Evolutionary conservation across 805 yeast species (phyloP), one percentile per base, ranked within the genome.

Genomic region (Lachancea mirantina): DNA sequence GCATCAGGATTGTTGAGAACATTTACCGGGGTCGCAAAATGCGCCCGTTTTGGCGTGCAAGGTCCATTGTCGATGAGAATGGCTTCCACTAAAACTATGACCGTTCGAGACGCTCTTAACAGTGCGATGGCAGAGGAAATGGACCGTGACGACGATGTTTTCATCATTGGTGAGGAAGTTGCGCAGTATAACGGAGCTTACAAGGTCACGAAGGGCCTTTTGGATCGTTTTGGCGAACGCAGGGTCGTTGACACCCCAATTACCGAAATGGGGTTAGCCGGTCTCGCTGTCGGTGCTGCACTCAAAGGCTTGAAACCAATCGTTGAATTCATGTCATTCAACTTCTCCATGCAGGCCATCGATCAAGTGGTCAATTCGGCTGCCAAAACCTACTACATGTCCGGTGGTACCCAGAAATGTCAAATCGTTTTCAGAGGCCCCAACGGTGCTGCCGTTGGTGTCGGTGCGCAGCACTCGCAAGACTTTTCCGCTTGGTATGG

Each of bases 391-490:
- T 85, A 78, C 65, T 92, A 92, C 72, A 92, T 92, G 99, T 84
- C 96, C 44, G 99, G 99, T 62, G 99, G 99, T 72, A 83, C 78
- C 43, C 96, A 88, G 67, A 89, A 89, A 43, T 88, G 96, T 72
- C 88, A 84, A 67, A 84, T 89, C 57, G 88, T 95, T 35, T 92
- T 92, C 74, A 81, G 99, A 68, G 99, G 99, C 55, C 97, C 99
- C 42, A 92, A 92, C 65, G 99, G 98, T 66, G 96, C 98, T 30
- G 96, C 98, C 49, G 96, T 96, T 30, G 97, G 97, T 76, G 98
- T 92, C 50, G 99, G 76, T 52, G 99, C 99, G 39, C 99, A 92
- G 68, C 99, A 92, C 69, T 92, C 98, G 17, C 99, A 92, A 69
- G 94, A 87, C 68, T 92, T 77, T 64, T 73, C 95, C 36, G 87